phyloP scores from a whole-genome alignment of 164 flowering plant species.

The Kingdonia uniflora region DNA sequence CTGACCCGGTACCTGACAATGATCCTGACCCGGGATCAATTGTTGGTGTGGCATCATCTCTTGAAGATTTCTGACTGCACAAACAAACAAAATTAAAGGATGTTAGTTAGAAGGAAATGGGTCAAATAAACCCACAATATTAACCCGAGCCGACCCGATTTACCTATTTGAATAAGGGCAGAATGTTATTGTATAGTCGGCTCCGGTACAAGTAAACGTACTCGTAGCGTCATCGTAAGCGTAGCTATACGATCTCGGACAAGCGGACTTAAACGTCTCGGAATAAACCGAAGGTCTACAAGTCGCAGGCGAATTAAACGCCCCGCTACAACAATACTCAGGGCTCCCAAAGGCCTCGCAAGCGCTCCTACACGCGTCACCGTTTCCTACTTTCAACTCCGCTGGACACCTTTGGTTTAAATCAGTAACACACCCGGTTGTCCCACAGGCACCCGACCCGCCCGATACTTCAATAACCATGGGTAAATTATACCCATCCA shows the following conservation, averaged over 20 bases:
- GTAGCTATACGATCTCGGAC: slow-evolving; percentile 60
- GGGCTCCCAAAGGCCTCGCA: slow-evolving; percentile 73
- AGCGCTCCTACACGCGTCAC: slow-evolving; percentile 77
- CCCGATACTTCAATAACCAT: slow-evolving; percentile 50
- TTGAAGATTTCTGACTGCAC: slow-evolving; percentile 40
- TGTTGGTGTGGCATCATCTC: slow-evolving; percentile 15
- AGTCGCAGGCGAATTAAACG: slow-evolving; percentile 29
- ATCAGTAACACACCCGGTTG: slow-evolving; percentile 60
- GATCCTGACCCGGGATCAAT: not conserved
- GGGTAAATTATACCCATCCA: slow-evolving; percentile 80
- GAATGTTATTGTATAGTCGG: slow-evolving; percentile 55
- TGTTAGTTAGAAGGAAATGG: not conserved
- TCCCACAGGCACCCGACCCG: slow-evolving; percentile 49
- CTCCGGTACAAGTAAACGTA: slow-evolving; percentile 52
- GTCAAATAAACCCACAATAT: not conserved
- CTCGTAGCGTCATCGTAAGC: slow-evolving; percentile 57
- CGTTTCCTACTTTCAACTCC: slow-evolving; percentile 46
- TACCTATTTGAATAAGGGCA: slow-evolving; percentile 42
- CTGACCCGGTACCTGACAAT: slow-evolving; percentile 6
- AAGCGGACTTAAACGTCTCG: slow-evolving; percentile 44
- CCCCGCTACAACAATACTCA: slow-evolving; percentile 70
- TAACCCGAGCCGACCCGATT: not conserved
- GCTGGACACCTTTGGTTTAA: slow-evolving; percentile 58
- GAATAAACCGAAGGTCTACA: slow-evolving; percentile 59
- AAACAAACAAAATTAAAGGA: not conserved